Base-by-base conservation (phyloP, 1,284 basidiomycete genomes). In the Fomes fomentarius region DNA sequence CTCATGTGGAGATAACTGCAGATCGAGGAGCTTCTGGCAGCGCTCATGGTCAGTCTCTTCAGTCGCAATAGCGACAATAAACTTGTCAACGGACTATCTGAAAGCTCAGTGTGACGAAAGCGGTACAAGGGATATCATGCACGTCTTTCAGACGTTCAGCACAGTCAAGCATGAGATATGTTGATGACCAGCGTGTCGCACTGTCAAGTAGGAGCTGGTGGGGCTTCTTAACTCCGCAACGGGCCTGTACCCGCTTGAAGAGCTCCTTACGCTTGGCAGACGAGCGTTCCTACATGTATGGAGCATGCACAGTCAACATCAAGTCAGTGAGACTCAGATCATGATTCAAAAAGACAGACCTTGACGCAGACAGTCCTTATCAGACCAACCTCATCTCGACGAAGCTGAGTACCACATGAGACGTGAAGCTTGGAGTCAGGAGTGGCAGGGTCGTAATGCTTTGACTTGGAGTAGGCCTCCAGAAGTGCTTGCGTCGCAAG, bases 101-200 rank as follows among this genome's bases (percentile, higher is more conserved):
- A n/a, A n/a, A n/a, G n/a, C n/a, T n/a, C n/a, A n/a, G n/a, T n/a
- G n/a, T n/a, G n/a, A n/a, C n/a, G n/a, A n/a, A n/a, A n/a, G n/a
- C n/a, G n/a, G n/a, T n/a, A n/a, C n/a, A n/a, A n/a, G n/a, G n/a
- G n/a, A n/a, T n/a, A n/a, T n/a, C n/a, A n/a, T n/a, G n/a, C n/a
- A n/a, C n/a, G n/a, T n/a, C n/a, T n/a, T n/a, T n/a, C n/a, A n/a
- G n/a, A n/a, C n/a, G n/a, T 10, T 60, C 52, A 6, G 69, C 69
- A 25, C 65, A 65, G 10, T 68, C 28, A 0, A 75, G 58, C 76
- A 78, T 77, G 0, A 63, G 22, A 57, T 66, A 74, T 5, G 69
- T 76, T 25, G 74, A 76, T 2, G 71, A 77, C 76, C 75, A 79
- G 1, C 69, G 61, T 34, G 78, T 67, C 22, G 62, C 64, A 74